phyloP scores from a whole-genome alignment of 305 asterid species.

The Rubia tinctorum region DNA sequence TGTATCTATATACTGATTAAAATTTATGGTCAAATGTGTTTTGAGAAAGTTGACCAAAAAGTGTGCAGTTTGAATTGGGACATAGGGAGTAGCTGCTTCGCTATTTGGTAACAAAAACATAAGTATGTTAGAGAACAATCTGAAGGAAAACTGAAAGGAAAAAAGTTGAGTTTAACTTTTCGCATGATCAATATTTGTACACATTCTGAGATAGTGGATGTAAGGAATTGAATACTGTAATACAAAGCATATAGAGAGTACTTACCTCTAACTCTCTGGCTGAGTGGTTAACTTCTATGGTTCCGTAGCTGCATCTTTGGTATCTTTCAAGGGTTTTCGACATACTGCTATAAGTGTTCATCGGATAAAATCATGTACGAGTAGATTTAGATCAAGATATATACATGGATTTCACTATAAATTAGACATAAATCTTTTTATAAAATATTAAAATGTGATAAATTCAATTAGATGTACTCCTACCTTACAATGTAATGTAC shows the following conservation, averaged over 20 bases:
- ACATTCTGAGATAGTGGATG: no score
- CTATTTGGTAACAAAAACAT: no score
- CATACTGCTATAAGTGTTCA: slow-evolving; percentile 46
- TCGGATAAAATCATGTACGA: not conserved
- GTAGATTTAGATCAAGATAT: not conserved
- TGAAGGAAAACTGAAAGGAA: no score
- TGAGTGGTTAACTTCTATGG: slow-evolving; percentile 62
- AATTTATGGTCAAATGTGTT: no score
- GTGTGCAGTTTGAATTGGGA: no score
- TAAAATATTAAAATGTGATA: not conserved
- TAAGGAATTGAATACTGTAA: no score
- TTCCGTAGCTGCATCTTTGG: slow-evolving; percentile 89
- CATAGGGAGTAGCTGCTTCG: no score
- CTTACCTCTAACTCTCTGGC: slow-evolving; percentile 74
- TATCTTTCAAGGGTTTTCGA: slow-evolving; percentile 90
- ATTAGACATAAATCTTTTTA: not conserved
- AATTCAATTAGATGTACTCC: not conserved
- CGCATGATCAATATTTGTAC: no score
- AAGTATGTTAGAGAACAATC: no score
- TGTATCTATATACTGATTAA: no score
- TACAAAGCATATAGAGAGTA: not conserved
- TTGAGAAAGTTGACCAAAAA: no score
- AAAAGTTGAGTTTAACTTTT: no score
- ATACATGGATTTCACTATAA: not conserved
- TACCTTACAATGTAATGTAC: not conserved